Evolutionary conservation across 140 eudicot species (phyloP).

Genomic region (Flaveria floridana): DNA sequence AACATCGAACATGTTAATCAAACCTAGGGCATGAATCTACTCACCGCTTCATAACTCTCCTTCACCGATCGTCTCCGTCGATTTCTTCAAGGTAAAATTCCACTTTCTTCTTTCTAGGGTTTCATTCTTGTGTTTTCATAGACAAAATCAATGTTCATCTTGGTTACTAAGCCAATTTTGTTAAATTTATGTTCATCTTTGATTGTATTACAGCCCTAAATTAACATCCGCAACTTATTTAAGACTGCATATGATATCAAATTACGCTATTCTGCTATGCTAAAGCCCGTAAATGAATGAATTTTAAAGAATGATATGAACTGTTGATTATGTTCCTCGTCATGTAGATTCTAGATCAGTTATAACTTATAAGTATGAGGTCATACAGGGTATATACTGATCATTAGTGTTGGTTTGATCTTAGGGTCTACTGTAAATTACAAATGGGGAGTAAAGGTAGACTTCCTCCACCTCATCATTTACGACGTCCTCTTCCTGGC

Average conservation of each 20-base stretch:
- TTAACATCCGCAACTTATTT: constrained; percentile 1
- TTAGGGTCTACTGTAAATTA: constrained; percentile 27
- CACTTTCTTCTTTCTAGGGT: neutral
- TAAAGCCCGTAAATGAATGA: constrained; percentile 7
- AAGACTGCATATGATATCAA: constrained; percentile 19
- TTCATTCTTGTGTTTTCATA: neutral
- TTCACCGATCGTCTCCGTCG: neutral
- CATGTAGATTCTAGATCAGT: too few relatives aligned
- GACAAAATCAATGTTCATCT: neutral
- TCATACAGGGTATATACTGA: constrained; percentile 1
- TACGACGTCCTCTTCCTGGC: constrained; percentile 63
- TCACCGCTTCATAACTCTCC: neutral
- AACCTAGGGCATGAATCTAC: neutral
- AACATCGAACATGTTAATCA: neutral
- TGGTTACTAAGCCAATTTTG: too few relatives aligned
- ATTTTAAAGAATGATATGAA: constrained; percentile 7
- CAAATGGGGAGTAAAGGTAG: constrained; percentile 88
- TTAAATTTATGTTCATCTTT: neutral
- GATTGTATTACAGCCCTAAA: constrained; percentile 11
- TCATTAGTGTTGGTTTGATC: constrained; percentile 17
- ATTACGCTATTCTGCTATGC: neutral
- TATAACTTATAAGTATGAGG: too few relatives aligned
- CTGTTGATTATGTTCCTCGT: neutral
- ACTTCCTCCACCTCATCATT: constrained; percentile 70
- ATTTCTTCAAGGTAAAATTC: neutral